Evolutionary conservation across 75 land plant species (phyloP), one percentile per base, ranked within the genome.

Genomic region (Picea glauca): DNA sequence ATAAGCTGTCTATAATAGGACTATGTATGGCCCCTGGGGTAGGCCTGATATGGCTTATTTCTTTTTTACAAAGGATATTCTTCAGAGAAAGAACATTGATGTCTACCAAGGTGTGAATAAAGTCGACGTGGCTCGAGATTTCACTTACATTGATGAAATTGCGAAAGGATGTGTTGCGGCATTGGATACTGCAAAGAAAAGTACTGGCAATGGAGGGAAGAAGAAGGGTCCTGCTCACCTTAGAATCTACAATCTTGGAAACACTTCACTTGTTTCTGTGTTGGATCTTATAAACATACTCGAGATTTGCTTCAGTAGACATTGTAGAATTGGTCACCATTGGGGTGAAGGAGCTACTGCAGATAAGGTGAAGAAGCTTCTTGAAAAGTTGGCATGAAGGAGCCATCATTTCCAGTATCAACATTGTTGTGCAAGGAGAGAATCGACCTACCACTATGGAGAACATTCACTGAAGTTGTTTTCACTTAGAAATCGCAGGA

Each of bases 41-140:
- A 88, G 91, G 63, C 91, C 89, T 3, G 91, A 89, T 46, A 89
- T 89, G 91, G 91, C 91, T 4, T 89, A 89, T 77, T 89, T 89
- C 83, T 89, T 87, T 58, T 89, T 89, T 50, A 89, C 91, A 1
- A 84, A 77, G 64, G 88, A 89, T 76, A 87, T 89, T 38, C 72
- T 89, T 80, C 83, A 89, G 76, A 85, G 89, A 5, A 86, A 84
- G 78, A 15, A 81, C 18, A 84, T 89, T 15, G 79, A 78, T 18
- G 82, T 89, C 31, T 89, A 84, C 80, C 89, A 89, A 75, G 86
- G 68, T 1, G 67, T 87, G 7, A 79, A 87, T 73, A 86, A 89
- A 76, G 91, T 85, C 13, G 88, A 88, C 15, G 89, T 89, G 20
- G 89, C 91, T 15, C 73, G 89, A 68, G 91, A 86, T 78, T 88